A percentile compares a stretch with the other conserved stretches of the same genome.
Conservation (phyloP, 495 filamentous ascomycete genomes). For the Neurospora discreta region DNA sequence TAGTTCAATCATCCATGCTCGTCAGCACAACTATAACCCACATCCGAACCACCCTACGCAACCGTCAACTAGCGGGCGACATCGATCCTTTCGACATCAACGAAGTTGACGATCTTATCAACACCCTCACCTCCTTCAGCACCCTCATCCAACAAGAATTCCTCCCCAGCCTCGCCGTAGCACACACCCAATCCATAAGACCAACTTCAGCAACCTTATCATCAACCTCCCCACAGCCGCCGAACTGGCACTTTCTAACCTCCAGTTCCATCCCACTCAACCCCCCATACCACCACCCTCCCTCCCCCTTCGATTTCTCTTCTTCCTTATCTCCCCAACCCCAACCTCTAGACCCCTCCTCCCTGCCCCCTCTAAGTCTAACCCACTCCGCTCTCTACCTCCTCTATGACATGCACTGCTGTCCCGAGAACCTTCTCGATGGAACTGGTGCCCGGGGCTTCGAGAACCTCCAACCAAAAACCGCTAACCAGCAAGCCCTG, state of each 20-base stretch:
- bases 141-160: slow-evolving; percentile 5
- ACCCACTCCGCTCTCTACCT: slow-evolving; percentile 10
- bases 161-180: neutral
- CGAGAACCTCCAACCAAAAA: neutral
- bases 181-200: neutral
- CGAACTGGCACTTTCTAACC: neutral
- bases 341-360: slow-evolving; percentile 1
- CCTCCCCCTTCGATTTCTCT: neutral
- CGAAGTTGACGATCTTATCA: slow-evolving; percentile 1
- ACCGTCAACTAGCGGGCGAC: neutral
- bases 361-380: slow-evolving; percentile 6
- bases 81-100: slow-evolving; percentile 4
- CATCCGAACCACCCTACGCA: slow-evolving; percentile 5
- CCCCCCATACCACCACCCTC: neutral
- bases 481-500: slow-evolving; percentile 3
- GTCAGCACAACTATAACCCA: slow-evolving; percentile 17
- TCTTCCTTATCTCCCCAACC: neutral
- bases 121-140: slow-evolving; percentile 7
- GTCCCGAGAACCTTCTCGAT: slow-evolving; percentile 16
- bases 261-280: neutral
- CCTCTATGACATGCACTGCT: slow-evolving; percentile 14
- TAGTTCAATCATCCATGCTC: slow-evolving; percentile 26
- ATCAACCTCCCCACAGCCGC: neutral
- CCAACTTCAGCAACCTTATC: neutral
- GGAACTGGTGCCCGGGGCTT: slow-evolving; percentile 2